phyloP scores from a whole-genome alignment of 805 yeast species.

The Myxozyma lipomycoides region DNA sequence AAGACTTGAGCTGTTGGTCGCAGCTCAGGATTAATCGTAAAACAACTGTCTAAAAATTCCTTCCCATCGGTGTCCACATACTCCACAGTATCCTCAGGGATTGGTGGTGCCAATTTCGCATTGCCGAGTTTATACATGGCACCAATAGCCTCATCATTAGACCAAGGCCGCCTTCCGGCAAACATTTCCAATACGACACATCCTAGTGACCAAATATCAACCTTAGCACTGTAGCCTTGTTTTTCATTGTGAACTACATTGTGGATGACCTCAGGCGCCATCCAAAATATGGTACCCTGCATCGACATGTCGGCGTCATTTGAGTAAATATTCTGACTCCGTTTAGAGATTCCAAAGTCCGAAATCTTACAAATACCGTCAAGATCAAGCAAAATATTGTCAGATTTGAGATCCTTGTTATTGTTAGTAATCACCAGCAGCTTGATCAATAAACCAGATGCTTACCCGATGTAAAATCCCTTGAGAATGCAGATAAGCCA shows the following conservation, averaged over 20 bases:
- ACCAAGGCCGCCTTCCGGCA: constrained; percentile 98
- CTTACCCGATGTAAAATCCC: constrained; percentile 75
- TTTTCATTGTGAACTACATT: constrained; percentile 66
- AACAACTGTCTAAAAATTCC: constrained; percentile 71
- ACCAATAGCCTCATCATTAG: constrained; percentile 88
- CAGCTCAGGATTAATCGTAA: constrained; percentile 68
- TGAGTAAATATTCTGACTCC: constrained; percentile 71
- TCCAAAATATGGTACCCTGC: constrained; percentile 99
- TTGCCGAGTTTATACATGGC: constrained; percentile 87
- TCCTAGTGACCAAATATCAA: constrained; percentile 97
- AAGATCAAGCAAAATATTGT: constrained; percentile 77
- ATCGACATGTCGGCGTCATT: constrained; percentile 94
- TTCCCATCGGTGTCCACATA: constrained; percentile 61
- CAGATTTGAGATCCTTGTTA: constrained; percentile 81
- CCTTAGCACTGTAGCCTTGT: constrained; percentile 95
- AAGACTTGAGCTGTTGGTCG: constrained; percentile 82
- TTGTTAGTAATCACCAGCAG: too few species aligned
- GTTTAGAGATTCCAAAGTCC: constrained; percentile 92
- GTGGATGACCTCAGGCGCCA: constrained; percentile 98
- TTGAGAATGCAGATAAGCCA: constrained; percentile 78
- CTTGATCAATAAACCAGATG: background rate
- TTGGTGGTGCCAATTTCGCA: constrained; percentile 88
- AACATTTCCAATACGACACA: constrained; percentile 97
- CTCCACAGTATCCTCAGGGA: constrained; percentile 79
- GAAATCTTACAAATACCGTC: constrained; percentile 95